A percentile compares a stretch with the other conserved stretches of the same genome.
Evolutionary conservation across 305 asterid species (phyloP).

Genomic region (Salvia sclarea): DNA sequence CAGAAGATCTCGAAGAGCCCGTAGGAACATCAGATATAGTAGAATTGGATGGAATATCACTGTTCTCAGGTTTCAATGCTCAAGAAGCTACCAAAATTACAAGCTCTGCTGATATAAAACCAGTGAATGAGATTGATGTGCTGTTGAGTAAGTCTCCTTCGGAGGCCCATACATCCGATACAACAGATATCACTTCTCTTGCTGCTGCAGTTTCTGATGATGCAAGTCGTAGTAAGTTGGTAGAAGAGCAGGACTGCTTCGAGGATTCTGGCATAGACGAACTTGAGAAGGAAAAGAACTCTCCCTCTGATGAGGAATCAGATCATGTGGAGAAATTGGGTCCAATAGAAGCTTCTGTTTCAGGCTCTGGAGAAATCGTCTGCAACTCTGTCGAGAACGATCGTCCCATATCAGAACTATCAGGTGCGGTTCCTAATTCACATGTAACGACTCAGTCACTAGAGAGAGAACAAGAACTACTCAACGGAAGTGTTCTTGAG

Average conservation of each 20-base stretch:
- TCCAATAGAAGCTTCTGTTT: constrained; percentile 35
- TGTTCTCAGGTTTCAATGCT: constrained; percentile 30
- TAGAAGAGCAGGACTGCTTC: constrained; percentile 39
- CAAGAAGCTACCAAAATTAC: constrained; percentile 32
- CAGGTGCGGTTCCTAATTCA: constrained; percentile 35
- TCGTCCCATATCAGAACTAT: constrained; percentile 40
- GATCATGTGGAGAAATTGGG: constrained; percentile 39
- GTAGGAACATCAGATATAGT: constrained; percentile 34
- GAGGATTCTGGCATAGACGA: constrained; percentile 40
- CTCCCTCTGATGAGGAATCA: constrained; percentile 35
- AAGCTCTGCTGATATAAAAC: constrained; percentile 33
- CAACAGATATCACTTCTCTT: constrained; percentile 35
- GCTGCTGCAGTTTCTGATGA: constrained; percentile 35
- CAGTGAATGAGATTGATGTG: constrained; percentile 37
- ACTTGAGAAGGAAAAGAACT: constrained; percentile 34
- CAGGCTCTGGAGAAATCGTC: constrained; percentile 31
- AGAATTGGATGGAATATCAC: constrained; percentile 33
- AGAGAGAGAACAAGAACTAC: constrained; percentile 41
- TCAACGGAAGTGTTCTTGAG: constrained; percentile 28
- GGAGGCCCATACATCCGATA: constrained; percentile 32
- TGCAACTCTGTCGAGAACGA: constrained; percentile 30
- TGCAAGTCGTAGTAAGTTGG: constrained; percentile 31
- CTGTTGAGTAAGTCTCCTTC: constrained; percentile 30
- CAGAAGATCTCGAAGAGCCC: constrained; percentile 41
- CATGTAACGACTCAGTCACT: constrained; percentile 31